phyloP scores from a whole-genome alignment of 1,284 basidiomycete species.

The Boletus mariae region DNA sequence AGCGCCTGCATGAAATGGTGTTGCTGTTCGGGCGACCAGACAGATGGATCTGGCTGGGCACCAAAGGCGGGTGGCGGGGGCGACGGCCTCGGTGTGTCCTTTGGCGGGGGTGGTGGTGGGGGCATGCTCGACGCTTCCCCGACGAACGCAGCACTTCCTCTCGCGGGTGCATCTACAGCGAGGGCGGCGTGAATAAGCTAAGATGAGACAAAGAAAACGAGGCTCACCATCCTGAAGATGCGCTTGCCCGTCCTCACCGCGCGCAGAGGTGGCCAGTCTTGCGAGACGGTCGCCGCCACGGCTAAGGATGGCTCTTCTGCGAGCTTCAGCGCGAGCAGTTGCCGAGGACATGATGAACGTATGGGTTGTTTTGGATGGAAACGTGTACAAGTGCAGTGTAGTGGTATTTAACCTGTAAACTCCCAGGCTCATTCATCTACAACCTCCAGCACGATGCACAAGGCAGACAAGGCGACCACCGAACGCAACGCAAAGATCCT shows the following conservation, averaged over 20 bases:
- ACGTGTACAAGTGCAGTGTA: slow-evolving; percentile 14
- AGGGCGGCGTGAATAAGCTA: not conserved
- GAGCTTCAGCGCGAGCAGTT: slow-evolving; percentile 65
- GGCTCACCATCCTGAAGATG: slow-evolving; percentile 53
- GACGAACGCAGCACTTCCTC: slow-evolving; percentile 52
- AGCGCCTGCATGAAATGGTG: slow-evolving; percentile 61
- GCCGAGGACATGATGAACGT: slow-evolving; percentile 35
- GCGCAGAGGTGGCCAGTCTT: slow-evolving; percentile 68
- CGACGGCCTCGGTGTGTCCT: slow-evolving; percentile 31
- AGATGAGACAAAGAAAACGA: not conserved
- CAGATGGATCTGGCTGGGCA: slow-evolving; percentile 45
- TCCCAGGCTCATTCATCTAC: not conserved
- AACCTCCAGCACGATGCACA: slow-evolving; percentile 46
- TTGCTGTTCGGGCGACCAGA: slow-evolving; percentile 65
- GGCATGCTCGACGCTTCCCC: slow-evolving; percentile 58
- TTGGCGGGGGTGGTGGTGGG: slow-evolving; percentile 38
- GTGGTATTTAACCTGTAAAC: not conserved
- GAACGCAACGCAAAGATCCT: slow-evolving; percentile 75
- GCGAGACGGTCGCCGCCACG: slow-evolving; percentile 68
- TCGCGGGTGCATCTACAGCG: slow-evolving; percentile 17
- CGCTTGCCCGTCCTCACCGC: slow-evolving; percentile 65
- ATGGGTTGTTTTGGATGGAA: not conserved
- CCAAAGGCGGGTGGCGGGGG: slow-evolving; percentile 23
- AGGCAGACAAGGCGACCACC: slow-evolving; percentile 80
- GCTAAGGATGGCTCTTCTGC: slow-evolving; percentile 67